Evolutionary conservation across 257 asterid species (phyloP).

Genomic region (Solanum boliviense): DNA sequence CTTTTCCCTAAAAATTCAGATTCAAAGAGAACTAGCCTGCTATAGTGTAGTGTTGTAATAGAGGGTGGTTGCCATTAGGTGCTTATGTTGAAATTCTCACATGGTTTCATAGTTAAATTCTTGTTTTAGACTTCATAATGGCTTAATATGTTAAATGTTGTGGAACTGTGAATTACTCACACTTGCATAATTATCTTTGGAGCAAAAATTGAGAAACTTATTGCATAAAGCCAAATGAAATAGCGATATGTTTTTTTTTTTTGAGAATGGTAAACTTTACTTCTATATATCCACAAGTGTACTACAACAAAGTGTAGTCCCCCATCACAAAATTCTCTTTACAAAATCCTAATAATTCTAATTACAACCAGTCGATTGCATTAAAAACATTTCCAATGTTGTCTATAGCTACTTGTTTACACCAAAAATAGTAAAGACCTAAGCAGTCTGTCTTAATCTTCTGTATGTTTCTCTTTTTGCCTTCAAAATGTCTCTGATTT

Average conservation of each 20-base stretch:
- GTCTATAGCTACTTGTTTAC: too few relatives aligned
- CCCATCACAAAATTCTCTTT: too few relatives aligned
- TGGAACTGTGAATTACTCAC: not conserved
- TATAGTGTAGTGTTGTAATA: not conserved
- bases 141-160: not conserved
- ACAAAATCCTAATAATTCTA: too few relatives aligned
- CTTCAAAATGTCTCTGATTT: too few relatives aligned
- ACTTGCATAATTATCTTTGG: not conserved
- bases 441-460: too few relatives aligned
- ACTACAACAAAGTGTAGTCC: too few relatives aligned
- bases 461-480: too few relatives aligned
- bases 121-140: not conserved
- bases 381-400: too few relatives aligned
- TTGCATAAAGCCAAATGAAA: not conserved
- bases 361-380: too few relatives aligned
- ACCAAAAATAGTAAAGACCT: too few relatives aligned
- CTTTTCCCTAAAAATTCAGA: not conserved
- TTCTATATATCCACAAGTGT: too few relatives aligned
- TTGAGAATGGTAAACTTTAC: too few relatives aligned
- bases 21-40: not conserved
- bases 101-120: not conserved
- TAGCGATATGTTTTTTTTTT: not conserved
- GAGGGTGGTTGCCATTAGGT: not conserved
- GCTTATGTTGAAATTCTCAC: not conserved
- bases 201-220: not conserved